Percentiles rank a stretch among this genome's conserved stretches.
phyloP scores from a whole-genome alignment of 2,329 filamentous ascomycete genomes.

The Pestalotiopsis sp. region DNA sequence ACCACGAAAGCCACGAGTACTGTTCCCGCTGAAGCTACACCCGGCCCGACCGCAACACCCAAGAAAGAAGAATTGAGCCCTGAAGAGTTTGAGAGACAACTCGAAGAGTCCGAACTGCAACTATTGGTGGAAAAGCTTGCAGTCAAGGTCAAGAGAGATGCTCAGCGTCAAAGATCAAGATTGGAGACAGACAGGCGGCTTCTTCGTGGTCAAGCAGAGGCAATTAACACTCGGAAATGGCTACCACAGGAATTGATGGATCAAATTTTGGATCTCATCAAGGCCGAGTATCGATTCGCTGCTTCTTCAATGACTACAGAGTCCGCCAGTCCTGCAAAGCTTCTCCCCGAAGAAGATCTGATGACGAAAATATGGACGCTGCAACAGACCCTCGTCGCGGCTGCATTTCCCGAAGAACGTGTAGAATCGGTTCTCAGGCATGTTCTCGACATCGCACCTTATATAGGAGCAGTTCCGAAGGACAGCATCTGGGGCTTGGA shows the following conservation, averaged over 20 bases:
- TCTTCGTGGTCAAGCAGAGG: slow-evolving; percentile 77
- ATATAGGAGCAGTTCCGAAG: slow-evolving; percentile 57
- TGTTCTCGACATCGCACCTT: slow-evolving; percentile 68
- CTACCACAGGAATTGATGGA: slow-evolving; percentile 78
- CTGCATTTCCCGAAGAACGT: slow-evolving; percentile 68
- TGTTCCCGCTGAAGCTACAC: slow-evolving; percentile 23
- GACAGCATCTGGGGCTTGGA: slow-evolving; percentile 84
- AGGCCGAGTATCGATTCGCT: slow-evolving; percentile 64
- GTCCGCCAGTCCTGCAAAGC: slow-evolving; percentile 48
- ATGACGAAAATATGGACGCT: slow-evolving; percentile 84
- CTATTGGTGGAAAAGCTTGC: slow-evolving; percentile 83
- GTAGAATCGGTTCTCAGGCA: slow-evolving; percentile 67
- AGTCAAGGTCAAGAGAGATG: slow-evolving; percentile 78
- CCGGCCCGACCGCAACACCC: slow-evolving; percentile 19
- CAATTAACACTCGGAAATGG: slow-evolving; percentile 76
- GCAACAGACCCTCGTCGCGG: slow-evolving; percentile 69
- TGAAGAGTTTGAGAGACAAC: slow-evolving; percentile 86
- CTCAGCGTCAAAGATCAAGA: slow-evolving; percentile 73
- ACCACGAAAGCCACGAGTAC: slow-evolving; percentile 25
- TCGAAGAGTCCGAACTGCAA: slow-evolving; percentile 91
- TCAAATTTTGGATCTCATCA: slow-evolving; percentile 73
- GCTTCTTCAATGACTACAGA: slow-evolving; percentile 54
- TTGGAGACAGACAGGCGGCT: slow-evolving; percentile 86
- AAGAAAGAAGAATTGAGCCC: slow-evolving; percentile 64
- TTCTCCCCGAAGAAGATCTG: slow-evolving; percentile 75